These are phyloP conservation scores for Lasiosphaeriaceae sp. DNA, from an alignment of 495 filamentous ascomycete genomes.

Conservation along the genomic window DNA sequence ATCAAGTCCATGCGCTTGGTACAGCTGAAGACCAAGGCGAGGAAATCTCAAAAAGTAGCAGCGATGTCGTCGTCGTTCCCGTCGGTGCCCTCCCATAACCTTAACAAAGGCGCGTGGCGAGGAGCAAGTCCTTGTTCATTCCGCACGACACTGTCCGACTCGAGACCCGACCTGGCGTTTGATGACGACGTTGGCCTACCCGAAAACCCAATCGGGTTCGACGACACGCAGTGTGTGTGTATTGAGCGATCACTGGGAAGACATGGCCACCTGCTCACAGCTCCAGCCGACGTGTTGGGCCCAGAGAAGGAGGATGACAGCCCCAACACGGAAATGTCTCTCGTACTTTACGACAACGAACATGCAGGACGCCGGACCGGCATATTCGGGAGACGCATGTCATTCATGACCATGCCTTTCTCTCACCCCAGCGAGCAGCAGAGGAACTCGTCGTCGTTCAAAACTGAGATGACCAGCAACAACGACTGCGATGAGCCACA, in stretches of 20 bases:
- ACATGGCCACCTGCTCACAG: not conserved
- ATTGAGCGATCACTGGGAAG: conserved; percentile 10
- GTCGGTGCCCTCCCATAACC: not conserved
- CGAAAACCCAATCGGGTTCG: conserved; percentile 10
- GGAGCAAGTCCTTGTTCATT: conserved; percentile 12
- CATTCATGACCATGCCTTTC: conserved; percentile 17
- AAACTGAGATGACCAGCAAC: not conserved
- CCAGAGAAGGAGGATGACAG: not conserved
- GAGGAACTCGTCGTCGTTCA: not conserved
- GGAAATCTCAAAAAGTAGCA: not conserved
- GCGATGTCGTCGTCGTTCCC: not conserved
- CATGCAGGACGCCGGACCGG: not conserved
- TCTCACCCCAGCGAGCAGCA: not conserved
- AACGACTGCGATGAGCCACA: not conserved
- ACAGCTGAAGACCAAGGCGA: not conserved
- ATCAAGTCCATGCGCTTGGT: no score
- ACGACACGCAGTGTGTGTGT: conserved; percentile 19
- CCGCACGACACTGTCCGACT: conserved; percentile 14
- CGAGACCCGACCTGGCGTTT: not conserved
- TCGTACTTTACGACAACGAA: not conserved
- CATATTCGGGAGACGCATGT: conserved; percentile 5
- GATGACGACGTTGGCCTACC: not conserved
- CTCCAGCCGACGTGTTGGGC: conserved; percentile 3
- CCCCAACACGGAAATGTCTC: not conserved
- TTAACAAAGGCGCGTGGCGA: not conserved